Base-by-base conservation (phyloP, 2,329 filamentous ascomycete genomes). In the Scedosporium boydii region DNA sequence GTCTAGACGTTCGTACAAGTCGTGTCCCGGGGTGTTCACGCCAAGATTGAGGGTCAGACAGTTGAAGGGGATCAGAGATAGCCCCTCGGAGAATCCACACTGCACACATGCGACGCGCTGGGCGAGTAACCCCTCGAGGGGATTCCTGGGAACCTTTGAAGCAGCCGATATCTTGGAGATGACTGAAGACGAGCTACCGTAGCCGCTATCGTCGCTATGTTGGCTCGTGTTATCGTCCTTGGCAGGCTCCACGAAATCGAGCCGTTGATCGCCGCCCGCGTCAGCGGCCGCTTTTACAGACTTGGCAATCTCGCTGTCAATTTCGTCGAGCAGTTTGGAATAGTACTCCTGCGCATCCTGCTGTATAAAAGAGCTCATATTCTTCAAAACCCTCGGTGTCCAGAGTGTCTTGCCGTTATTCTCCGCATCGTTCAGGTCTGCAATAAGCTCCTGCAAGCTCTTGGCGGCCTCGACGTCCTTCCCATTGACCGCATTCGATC, bases 341-440 rank as follows among this genome's bases (percentile, higher is more conserved):
- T 90, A 97, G 73, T 98, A 99, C 73, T 99, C 95, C 71, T 98
- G 95, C 4, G 95, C 95, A 75, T 99, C 95, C 74, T 99, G 95
- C 72, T 98, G 95, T 68, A 96, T 90, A 85, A 90, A 96, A 34
- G 90, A 96, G 73, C 88, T 93, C 88, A 98, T 96, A 9, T 87
- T 93, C 74, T 96, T 96, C 56, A 97, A 78, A 62, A 88, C 85
- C 0, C 83, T 78, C 0, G 91, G 90, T 6, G 92, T 92, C 91
- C 91, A 96, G 14, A 97, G 78, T 21, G 87, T 88, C 68, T 81
- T 82, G 6, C 91, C 91, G 65, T 90, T 87, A 68, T 92, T 90
- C 7, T 80, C 76, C 0, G 82, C 76, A 69, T 88, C 82, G 68
- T 89, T 90, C 44, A 97, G 78, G 62, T 86, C 84, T n/a, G 76